Percentiles rank a stretch among this genome's conserved stretches.
These are phyloP conservation scores for Colletotrichum euphorbiae DNA, from an alignment of 2,329 filamentous ascomycete species.

Conservation along the genomic window DNA sequence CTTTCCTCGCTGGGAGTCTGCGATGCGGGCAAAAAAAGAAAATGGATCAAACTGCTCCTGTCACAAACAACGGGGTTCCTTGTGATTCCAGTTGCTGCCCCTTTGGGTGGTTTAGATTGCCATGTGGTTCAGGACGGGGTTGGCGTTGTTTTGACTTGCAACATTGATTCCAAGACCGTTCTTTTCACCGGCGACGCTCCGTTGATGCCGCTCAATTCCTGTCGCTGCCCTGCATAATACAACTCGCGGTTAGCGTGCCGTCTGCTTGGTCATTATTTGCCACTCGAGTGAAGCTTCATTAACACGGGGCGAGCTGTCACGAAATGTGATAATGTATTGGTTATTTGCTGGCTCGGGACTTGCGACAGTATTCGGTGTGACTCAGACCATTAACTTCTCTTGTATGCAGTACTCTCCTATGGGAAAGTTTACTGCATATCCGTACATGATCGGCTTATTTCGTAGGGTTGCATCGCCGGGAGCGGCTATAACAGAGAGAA, in stretches of 20 bases:
- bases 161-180: constrained; percentile 40
- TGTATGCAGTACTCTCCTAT: background rate
- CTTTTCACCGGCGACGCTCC: constrained; percentile 22
- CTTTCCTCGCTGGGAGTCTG: background rate
- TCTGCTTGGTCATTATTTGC: constrained; percentile 18
- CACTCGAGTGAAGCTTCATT: constrained; percentile 12
- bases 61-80: constrained; percentile 16
- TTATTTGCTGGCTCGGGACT: background rate
- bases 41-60: background rate
- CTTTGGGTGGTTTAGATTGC: constrained; percentile 34
- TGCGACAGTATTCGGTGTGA: constrained; percentile 19
- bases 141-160: constrained; percentile 26
- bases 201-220: constrained; percentile 20
- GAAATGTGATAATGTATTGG: constrained; percentile 1
- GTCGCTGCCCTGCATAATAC: constrained; percentile 2
- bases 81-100: constrained; percentile 1
- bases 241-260: constrained; percentile 1
- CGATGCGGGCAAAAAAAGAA: background rate
- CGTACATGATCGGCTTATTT: constrained; percentile 33
- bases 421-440: background rate
- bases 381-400: background rate
- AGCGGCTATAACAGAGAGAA: constrained; percentile 12
- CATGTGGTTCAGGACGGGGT: constrained; percentile 35
- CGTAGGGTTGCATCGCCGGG: constrained; percentile 10
- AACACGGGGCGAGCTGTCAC: constrained; percentile 3